phyloP scores from a whole-genome alignment of 345 rosid genomes.

The Firmiana major region DNA sequence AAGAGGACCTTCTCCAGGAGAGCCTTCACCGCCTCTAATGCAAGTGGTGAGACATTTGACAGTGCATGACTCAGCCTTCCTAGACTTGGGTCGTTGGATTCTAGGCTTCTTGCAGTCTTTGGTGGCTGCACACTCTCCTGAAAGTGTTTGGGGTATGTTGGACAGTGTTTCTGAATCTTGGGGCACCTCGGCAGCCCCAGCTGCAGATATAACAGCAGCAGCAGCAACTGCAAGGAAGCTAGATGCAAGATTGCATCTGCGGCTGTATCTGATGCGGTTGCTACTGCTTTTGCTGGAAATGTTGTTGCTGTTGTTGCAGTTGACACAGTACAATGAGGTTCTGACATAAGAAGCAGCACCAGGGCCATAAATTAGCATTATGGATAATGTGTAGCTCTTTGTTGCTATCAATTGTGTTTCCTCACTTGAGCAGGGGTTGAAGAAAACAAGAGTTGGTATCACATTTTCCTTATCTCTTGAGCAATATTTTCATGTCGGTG shows the following conservation, averaged over 20 bases:
- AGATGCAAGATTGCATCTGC: constrained; percentile 4
- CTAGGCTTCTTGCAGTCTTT: constrained; percentile 75
- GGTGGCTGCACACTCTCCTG: constrained; percentile 45
- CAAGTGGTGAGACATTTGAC: constrained; percentile 77
- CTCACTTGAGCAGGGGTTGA: neutral
- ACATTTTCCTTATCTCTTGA: constrained; percentile 13
- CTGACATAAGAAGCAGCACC: neutral
- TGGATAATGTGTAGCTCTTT: neutral
- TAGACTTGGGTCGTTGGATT: constrained; percentile 78
- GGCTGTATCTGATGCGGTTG: neutral
- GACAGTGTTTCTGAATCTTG: constrained; percentile 56
- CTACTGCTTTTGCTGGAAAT: neutral
- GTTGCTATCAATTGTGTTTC: constrained; percentile 1
- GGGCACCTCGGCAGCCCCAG: constrained; percentile 25
- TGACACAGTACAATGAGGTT: neutral
- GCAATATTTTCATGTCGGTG: neutral
- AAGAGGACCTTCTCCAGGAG: constrained; percentile 81
- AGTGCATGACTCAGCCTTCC: constrained; percentile 84
- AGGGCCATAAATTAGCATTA: constrained; percentile 13
- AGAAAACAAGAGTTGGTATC: neutral
- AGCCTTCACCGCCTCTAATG: constrained; percentile 75
- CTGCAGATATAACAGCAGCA: constrained; percentile 41
- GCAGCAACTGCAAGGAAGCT: constrained; percentile 22
- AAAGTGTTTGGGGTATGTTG: constrained; percentile 74
- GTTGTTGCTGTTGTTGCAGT: neutral